Percentiles rank a stretch among this genome's conserved stretches.
Evolutionary conservation across 192 early-diverging fungal species (phyloP).

Genomic region (Diversispora epigaea): DNA sequence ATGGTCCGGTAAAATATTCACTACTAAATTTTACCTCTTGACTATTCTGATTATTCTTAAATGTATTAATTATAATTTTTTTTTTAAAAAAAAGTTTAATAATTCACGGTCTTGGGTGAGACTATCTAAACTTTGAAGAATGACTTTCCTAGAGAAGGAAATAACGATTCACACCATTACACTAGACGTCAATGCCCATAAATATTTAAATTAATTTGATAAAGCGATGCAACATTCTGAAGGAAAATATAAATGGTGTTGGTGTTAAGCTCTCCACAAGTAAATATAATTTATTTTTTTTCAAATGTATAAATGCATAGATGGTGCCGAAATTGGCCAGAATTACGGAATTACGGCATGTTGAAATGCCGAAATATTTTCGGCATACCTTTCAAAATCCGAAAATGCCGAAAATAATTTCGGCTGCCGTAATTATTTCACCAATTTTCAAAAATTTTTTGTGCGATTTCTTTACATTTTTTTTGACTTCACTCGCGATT

Average conservation of each 20-base stretch:
- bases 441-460: too few relatives aligned
- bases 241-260: constrained; percentile 65
- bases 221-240: constrained; percentile 80
- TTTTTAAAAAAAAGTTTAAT: too few relatives aligned
- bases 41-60: not conserved
- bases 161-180: constrained; percentile 87
- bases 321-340: too few relatives aligned
- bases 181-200: constrained; percentile 96
- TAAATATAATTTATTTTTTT: constrained; percentile 32
- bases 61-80: too few relatives aligned
- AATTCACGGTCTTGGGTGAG: constrained; percentile 87
- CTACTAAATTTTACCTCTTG: not conserved
- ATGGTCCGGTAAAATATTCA: constrained; percentile 72
- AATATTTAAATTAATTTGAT: constrained; percentile 91
- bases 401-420: too few relatives aligned
- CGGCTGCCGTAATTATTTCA: too few relatives aligned
- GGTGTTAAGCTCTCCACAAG: constrained; percentile 65
- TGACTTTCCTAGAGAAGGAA: constrained; percentile 97
- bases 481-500: too few relatives aligned
- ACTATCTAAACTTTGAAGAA: constrained; percentile 95
- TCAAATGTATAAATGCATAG: not conserved
- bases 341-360: too few relatives aligned
- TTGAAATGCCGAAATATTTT: too few relatives aligned
- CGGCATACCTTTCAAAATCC: too few relatives aligned
- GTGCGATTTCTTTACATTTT: too few relatives aligned